These are phyloP conservation scores for Mangifera indica DNA, from an alignment of 345 rosid species.

Conservation along the genomic window DNA sequence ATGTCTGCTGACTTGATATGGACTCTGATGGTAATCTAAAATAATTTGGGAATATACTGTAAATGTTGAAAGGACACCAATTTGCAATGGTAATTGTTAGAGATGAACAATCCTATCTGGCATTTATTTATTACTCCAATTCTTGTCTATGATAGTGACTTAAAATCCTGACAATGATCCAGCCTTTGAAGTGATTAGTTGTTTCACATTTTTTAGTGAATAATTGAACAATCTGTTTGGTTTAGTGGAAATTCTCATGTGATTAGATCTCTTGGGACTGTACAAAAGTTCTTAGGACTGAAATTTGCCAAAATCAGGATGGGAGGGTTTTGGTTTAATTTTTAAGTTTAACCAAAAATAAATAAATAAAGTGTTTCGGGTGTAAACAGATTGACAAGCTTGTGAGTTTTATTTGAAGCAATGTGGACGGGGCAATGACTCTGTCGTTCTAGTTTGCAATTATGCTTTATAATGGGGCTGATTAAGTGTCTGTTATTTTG, in stretches of 20 bases:
- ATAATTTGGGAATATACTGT: not conserved
- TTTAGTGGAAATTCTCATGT: too few relatives aligned
- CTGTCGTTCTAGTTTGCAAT: not conserved
- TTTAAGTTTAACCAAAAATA: too few relatives aligned
- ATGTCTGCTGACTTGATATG: not conserved
- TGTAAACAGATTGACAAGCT: not conserved
- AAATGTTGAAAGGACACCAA: not conserved
- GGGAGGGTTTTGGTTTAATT: too few relatives aligned
- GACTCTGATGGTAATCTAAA: not conserved
- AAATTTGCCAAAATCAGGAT: too few relatives aligned
- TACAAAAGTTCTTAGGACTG: too few relatives aligned
- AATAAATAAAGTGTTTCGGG: too few relatives aligned
- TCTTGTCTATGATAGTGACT: not conserved
- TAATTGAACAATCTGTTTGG: not conserved
- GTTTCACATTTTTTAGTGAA: not conserved
- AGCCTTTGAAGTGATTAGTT: not conserved
- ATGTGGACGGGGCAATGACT: not conserved
- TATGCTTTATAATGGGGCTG: not conserved
- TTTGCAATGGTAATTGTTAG: not conserved
- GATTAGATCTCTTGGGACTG: too few relatives aligned
- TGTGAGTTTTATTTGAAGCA: not conserved
- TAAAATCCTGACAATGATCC: not conserved
- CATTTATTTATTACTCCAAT: not conserved
- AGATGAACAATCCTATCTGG: not conserved
- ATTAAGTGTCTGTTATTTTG: not conserved